phyloP scores from a whole-genome alignment of 2,329 filamentous ascomycete species.

The Paecilomyces dactylethromorphus region DNA sequence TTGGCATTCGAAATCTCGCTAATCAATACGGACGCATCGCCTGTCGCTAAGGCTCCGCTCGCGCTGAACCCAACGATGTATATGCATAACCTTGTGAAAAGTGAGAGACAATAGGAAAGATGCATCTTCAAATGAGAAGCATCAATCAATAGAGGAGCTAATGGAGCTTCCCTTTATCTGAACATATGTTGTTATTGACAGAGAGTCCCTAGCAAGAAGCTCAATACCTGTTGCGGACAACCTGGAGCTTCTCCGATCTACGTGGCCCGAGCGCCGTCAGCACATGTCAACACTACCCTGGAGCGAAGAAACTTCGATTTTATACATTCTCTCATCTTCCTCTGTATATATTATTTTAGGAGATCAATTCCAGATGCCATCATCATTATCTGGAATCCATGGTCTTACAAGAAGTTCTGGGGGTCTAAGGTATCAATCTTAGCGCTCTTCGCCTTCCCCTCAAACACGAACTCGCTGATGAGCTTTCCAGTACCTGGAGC shows the following conservation, averaged over 20 bases:
- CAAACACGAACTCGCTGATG: conserved; percentile 72
- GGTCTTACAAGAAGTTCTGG: conserved; percentile 43
- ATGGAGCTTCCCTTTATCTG: conserved; percentile 8
- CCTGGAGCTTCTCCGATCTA: conserved; percentile 11
- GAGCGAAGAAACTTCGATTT: not conserved
- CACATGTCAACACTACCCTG: not conserved
- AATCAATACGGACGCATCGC: conserved; percentile 28
- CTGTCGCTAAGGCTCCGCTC: conserved; percentile 13
- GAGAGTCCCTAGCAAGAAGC: conserved; percentile 5
- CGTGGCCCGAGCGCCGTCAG: conserved; percentile 25
- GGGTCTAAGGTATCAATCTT: conserved; percentile 63
- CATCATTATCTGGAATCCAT: not conserved
- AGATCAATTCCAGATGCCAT: not conserved
- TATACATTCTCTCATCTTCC: not conserved
- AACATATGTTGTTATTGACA: conserved; percentile 8
- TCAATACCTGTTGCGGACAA: not conserved
- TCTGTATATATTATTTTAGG: not conserved
- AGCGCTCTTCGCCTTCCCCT: conserved; percentile 63
- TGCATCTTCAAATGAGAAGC: conserved; percentile 22
- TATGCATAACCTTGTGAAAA: conserved; percentile 20
- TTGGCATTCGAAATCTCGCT: conserved; percentile 41
- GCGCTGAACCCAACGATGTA: conserved; percentile 22
- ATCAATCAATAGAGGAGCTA: conserved; percentile 9
- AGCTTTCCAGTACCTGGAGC: conserved; percentile 78
- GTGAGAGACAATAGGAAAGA: conserved; percentile 16